Base-by-base conservation (phyloP, 805 yeast species). In the Torulaspora microellipsoides region DNA sequence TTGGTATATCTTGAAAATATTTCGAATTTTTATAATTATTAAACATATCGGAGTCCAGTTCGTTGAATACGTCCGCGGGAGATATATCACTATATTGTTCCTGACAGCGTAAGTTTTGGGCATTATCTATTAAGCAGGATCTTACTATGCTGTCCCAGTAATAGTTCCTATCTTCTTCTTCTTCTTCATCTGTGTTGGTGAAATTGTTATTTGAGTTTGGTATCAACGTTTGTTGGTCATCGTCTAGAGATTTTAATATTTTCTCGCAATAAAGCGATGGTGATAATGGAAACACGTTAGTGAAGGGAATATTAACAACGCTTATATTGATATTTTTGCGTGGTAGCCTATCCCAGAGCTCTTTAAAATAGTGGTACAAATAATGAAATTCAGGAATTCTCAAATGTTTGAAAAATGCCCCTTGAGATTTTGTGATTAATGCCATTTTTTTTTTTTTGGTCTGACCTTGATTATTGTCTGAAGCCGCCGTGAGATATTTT, bases 1-100 rank as follows among this genome's bases (percentile, higher is more conserved):
- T 66, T n/a, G 70, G 71, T 27, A 63, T 48, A 45, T 68, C 67
- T 35, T 52, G 55, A 36, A 46, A 63, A 17, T 51, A 32, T 38
- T 54, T 51, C 27, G 50, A 50, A 29, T 60, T 52, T 36, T 58
- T 54, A 27, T 50, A 60, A 38, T 60, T 56, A 40, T 62, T 59
- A 29, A 58, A 47, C 12, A 46, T 31, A 2, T 56, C 53, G 6
- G 49, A 31, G 14, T 47, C 54, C 15, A 53, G 41, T 11, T 50
- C 38, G 33, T 36, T 34, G 9, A 43, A n/a, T n/a, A 41, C 12
- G 20, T 43, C 43, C 9, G 25, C 13, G 6, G 20, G 28, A 2
- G 31, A 20, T 11, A 27, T 15, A 14, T 40, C 39, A 6, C 33
- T 28, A 31, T 38, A 36, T 9, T 36, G 40, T 9, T 20, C 41